Evolutionary conservation across 2,329 filamentous ascomycete species (phyloP).

Genomic region (Tolypocladium album): DNA sequence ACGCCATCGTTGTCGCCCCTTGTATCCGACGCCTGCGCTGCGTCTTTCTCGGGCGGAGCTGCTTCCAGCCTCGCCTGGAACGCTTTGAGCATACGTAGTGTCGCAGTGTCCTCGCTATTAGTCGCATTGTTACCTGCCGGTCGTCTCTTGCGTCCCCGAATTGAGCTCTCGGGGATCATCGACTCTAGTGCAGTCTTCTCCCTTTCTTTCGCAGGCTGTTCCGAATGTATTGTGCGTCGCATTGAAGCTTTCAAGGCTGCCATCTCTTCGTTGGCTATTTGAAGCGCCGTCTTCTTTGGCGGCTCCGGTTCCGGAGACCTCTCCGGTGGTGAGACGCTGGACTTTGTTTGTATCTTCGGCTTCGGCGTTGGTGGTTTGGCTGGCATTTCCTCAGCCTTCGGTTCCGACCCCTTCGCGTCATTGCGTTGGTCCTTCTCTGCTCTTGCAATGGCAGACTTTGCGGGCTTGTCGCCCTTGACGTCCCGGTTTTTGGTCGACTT

Average conservation of each 20-base stretch:
- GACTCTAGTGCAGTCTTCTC: conserved; percentile 59
- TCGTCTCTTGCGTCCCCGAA: conserved; percentile 59
- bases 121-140: conserved; percentile 42
- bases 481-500: conserved; percentile 16
- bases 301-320: conserved; percentile 14
- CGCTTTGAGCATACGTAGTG: conserved; percentile 61
- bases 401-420: background rate
- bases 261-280: conserved; percentile 69
- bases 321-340: conserved; percentile 9
- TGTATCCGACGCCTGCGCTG: conserved; percentile 26
- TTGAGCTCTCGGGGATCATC: conserved; percentile 64
- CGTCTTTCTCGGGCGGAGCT: conserved; percentile 30
- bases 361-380: background rate
- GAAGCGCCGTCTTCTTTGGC: conserved; percentile 42
- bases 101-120: conserved; percentile 48
- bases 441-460: conserved; percentile 6
- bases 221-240: conserved; percentile 50
- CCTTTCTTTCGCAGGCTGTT: conserved; percentile 39
- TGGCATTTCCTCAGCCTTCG: background rate
- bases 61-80: conserved; percentile 71
- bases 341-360: background rate
- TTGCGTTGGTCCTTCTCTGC: conserved; percentile 11
- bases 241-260: conserved; percentile 73
- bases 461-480: conserved; percentile 18
- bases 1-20: conserved; percentile 14